These are phyloP conservation scores for Nakazawaea peltata DNA, from an alignment of 805 yeast species.

Conservation along the genomic window DNA sequence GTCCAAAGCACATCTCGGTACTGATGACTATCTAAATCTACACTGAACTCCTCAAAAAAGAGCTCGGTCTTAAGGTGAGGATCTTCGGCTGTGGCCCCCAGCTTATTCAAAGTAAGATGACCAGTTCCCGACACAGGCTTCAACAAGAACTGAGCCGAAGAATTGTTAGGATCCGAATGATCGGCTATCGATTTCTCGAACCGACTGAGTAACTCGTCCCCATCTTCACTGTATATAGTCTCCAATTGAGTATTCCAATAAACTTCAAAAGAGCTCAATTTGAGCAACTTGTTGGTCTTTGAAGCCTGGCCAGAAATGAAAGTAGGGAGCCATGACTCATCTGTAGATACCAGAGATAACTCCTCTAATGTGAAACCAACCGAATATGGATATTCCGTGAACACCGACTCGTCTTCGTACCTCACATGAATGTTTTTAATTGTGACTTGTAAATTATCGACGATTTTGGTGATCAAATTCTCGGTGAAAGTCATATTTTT, in stretches of 20 bases:
- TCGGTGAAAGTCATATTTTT: slow-evolving; percentile 81
- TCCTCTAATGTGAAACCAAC: slow-evolving; percentile 80
- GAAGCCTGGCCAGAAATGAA: slow-evolving; percentile 66
- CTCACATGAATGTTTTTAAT: slow-evolving; percentile 87
- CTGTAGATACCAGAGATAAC: slow-evolving; percentile 86
- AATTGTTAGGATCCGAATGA: slow-evolving; percentile 16
- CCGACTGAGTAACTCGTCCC: slow-evolving; percentile 36
- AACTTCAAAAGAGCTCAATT: slow-evolving; percentile 63
- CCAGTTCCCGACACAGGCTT: slow-evolving; percentile 90
- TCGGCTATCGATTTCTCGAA: slow-evolving; percentile 38
- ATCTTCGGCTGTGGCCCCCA: slow-evolving; percentile 55
- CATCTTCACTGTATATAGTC: slow-evolving; percentile 39
- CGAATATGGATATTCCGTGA: slow-evolving; percentile 71
- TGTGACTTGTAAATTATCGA: slow-evolving; percentile 87
- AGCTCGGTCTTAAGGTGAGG: slow-evolving; percentile 73
- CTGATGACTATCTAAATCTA: slow-evolving; percentile 77
- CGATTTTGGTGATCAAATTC: slow-evolving; percentile 77
- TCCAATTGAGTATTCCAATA: slow-evolving; percentile 75
- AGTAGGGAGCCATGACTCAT: slow-evolving; percentile 75
- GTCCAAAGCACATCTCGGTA: slow-evolving; percentile 77
- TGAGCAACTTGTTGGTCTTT: slow-evolving; percentile 68
- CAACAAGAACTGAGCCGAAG: slow-evolving; percentile 48
- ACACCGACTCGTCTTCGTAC: slow-evolving; percentile 73
- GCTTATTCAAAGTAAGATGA: slow-evolving; percentile 69
- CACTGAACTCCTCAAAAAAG: slow-evolving; percentile 82